Conservation (phyloP, 805 yeast species). For the Ogataea corticis region DNA sequence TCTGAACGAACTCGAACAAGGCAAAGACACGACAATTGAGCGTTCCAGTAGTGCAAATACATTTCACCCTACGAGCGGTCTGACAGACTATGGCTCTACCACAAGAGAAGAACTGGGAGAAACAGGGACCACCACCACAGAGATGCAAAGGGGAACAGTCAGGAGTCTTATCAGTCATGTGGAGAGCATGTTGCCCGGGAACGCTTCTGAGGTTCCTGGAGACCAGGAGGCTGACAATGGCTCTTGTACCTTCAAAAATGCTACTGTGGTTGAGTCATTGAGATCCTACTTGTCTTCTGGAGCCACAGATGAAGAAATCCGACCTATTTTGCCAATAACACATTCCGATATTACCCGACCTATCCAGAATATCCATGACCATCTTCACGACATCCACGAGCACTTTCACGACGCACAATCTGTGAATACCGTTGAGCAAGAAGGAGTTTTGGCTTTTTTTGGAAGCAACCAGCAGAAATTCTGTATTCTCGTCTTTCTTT, state of each 20-base stretch:
- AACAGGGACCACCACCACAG: background rate
- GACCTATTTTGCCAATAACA: slow-evolving; percentile 15
- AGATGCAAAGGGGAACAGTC: slow-evolving; percentile 7
- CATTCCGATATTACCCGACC: slow-evolving; percentile 8
- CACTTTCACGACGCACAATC: background rate
- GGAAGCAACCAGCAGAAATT: background rate
- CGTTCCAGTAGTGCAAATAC: background rate
- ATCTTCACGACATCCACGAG: background rate
- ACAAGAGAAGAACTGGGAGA: background rate
- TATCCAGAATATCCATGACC: slow-evolving; percentile 1
- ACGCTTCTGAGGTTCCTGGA: slow-evolving; percentile 4
- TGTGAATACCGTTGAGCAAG: background rate
- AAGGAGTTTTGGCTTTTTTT: background rate
- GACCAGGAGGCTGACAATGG: background rate
- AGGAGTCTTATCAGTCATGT: slow-evolving; percentile 13
- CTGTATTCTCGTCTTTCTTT: background rate
- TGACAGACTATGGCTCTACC: slow-evolving; percentile 9
- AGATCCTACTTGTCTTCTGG: slow-evolving; percentile 16
- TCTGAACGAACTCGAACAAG: slow-evolving; percentile 11
- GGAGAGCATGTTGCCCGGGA: slow-evolving; percentile 11
- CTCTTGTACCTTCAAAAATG: slow-evolving; percentile 13
- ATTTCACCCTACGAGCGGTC: background rate
- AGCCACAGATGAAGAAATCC: slow-evolving; percentile 12
- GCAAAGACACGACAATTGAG: background rate
- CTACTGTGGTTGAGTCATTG: slow-evolving; percentile 13